Evolutionary conservation across 495 filamentous ascomycete species (phyloP), one percentile per base, ranked within the genome.

Genomic region (Parathielavia appendiculata): DNA sequence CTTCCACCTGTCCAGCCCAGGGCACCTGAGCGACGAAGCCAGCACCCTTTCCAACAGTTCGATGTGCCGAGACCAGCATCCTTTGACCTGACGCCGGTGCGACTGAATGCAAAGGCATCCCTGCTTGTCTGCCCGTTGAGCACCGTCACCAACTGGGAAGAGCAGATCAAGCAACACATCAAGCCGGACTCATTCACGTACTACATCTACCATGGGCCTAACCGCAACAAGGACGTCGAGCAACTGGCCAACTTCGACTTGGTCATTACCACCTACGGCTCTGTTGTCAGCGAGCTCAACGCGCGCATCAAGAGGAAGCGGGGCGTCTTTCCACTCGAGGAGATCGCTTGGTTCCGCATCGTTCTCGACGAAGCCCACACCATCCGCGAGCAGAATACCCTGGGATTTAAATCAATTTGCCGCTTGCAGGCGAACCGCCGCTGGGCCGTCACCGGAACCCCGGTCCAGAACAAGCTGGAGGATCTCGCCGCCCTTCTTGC

Each of bases 301-400:
- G 73, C 80, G 11, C 79, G 84, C 19, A 77, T 78, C 39, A 83
- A 83, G 51, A 74, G 76, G 40, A 86, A 82, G 62, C 69, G 75
- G 16, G 82, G 81, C 0, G 63, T 68, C 11, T 89, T 83, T 56
- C 88, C 91, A 0, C 71, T 97, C 39, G 81, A 83, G 36, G 76
- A 84, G 60, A 86, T 92, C 60, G 87, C 88, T 59, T 95, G 92
- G 87, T 97, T 97, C 68, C 87, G 93, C 9, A 91, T 98, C 54
- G 92, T 96, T 0, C 81, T 98, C 26, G 93, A 98, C 65, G 93
- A 98, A 72, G 93, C 92, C 14, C 93, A 98, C 73, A 87, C 85
- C 65, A 97, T 98, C 62, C 86, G 93, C 11, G 90, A 95, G 64
- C 87, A 89, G 61, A 79, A 76, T 17, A 92, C 92, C 0, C 74